Conservation (phyloP, 768 basidiomycete genomes). For the Termitomyces sp. region DNA sequence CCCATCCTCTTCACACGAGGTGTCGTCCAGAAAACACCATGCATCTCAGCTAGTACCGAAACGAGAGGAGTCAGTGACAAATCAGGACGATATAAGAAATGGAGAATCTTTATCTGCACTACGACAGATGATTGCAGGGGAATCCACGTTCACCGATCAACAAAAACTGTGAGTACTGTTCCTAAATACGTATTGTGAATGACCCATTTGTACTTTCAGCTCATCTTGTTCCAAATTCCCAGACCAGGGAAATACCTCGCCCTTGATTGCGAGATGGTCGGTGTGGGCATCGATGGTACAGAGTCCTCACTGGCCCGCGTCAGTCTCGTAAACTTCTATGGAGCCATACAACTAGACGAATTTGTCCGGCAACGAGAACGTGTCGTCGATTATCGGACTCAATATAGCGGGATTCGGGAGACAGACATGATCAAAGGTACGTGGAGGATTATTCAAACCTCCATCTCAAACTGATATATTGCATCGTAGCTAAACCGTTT, state of each 20-base stretch:
- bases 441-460: slow-evolving; percentile 11
- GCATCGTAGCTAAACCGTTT: slow-evolving; percentile 66
- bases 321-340: slow-evolving; percentile 86
- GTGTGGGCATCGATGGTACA: slow-evolving; percentile 77
- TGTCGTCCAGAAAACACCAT: background rate
- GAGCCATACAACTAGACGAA: slow-evolving; percentile 74
- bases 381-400: slow-evolving; percentile 91
- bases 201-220: background rate
- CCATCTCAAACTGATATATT: background rate
- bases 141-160: slow-evolving; percentile 33
- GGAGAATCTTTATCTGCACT: slow-evolving; percentile 46
- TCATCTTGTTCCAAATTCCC: slow-evolving; percentile 2
- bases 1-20: slow-evolving; percentile 10
- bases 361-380: slow-evolving; percentile 85
- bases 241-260: slow-evolving; percentile 76
- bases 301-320: slow-evolving; percentile 89
- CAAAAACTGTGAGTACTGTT: slow-evolving; percentile 42
- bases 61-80: background rate
- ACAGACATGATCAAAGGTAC: slow-evolving; percentile 69
- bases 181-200: slow-evolving; percentile 6
- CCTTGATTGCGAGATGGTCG: slow-evolving; percentile 98
- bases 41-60: slow-evolving; percentile 3
- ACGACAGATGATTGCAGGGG: slow-evolving; percentile 52
- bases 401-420: slow-evolving; percentile 80
- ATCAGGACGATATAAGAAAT: slow-evolving; percentile 31